Evolutionary conservation across 345 rosid species (phyloP), one percentile per base, ranked within the genome.

Genomic region (Salix brachista): DNA sequence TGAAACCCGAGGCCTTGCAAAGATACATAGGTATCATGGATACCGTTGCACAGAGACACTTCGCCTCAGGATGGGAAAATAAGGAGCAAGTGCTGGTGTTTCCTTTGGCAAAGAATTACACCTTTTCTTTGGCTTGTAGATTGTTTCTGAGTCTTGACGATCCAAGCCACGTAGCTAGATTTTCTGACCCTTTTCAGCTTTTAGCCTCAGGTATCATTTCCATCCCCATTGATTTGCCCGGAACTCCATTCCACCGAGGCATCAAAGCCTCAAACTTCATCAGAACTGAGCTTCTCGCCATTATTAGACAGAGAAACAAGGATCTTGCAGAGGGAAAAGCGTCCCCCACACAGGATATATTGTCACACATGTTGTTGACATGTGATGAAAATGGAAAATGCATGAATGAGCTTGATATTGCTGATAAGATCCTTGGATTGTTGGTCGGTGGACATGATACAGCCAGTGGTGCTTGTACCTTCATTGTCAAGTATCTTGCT

Each of bases 381-480:
- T 30, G 67, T 3, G 84, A 77, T 42, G 84, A 83, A 37, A 67
- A 78, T n/a, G 85, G 88, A 61, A 30, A 54, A 80, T 80, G 25
- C 78, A 85, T 85, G 84, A 78, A 66, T 48, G 85, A 85, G 76
- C 48, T 66, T 9, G 85, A 85, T 3, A 76, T 80, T 23, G 84
- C 85, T 3, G 80, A 85, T 32, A 85, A 85, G 76, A 85, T 85
- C 60, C 79, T 85, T 3, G 85, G 84, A 2, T 42, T 85, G 44
- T 70, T 82, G 69, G 70, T 85, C 67, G 88, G 85, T 6, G 84
- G 88, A 23, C 85, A 85, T 67, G 83, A 85, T 71, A 85, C 85
- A 0, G 84, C 88, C 32, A 82, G 85, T 52, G 82, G 80, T 32
- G 83, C 84, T 65, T 85, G 82, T 34, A 83, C 85, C 61, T 83